Base-by-base conservation (phyloP, 768 basidiomycete species). In the Suillus americanus region DNA sequence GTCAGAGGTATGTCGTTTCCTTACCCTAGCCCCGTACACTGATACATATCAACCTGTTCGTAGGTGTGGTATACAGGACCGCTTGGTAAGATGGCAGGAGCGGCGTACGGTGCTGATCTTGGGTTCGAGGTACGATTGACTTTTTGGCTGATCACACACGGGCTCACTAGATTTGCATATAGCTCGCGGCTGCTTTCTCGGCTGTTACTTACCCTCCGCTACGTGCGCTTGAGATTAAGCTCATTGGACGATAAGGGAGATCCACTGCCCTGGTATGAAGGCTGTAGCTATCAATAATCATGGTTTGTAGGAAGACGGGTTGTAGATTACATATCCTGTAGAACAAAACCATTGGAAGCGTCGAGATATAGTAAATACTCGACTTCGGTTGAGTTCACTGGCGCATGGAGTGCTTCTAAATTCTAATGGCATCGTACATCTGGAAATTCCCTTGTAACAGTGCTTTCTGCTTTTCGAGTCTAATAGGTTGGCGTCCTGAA, bases 1-100 rank as follows among this genome's bases (percentile, higher is more conserved):
- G 85, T 79, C 84, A 12, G 79, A 83, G 64, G 76, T 75, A 43
- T 65, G 73, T 33, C 20, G 16, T 16, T 33, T 10, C 16, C 18
- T 5, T 40, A 23, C 12, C 20, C 0, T 6, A 33, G 14, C 9
- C 30, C 20, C 16, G 18, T 14, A 8, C 37, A 61, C 30, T 59
- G 25, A 28, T 62, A 16, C 3, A 28, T 51, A 9, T n/a, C 28
- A 35, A 20, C 18, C 30, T 2, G 13, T 38, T 35, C 16, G 5
- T 60, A 76, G 71, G 73, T 75, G 4, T 85, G 84, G 83, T 85
- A 84, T 63, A 82, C 78, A 1, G 85, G 85, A 1, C 85, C 84
- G 0, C 69, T 85, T 3, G 85, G 78, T 1, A 71, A 69, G 55
- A 64, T 78, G 53, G 80, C 83, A 5, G 83, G 83, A 14, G 84